These are phyloP conservation scores for Pelargonium cotyledonis DNA, from an alignment of 441 rosid genomes.

Conservation along the genomic window DNA sequence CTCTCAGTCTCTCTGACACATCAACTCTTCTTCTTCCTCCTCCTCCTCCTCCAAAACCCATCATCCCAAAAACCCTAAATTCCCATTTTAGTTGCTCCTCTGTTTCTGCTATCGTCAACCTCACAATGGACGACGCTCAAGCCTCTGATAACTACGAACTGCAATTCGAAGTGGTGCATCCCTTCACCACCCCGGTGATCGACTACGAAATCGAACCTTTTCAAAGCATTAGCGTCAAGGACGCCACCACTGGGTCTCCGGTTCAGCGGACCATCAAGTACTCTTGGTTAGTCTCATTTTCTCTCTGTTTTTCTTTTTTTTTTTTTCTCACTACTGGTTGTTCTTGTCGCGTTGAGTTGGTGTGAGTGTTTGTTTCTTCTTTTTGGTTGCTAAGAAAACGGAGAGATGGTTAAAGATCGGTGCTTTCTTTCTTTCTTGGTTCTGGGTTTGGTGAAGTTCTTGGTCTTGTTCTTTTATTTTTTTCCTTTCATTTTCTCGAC, in stretches of 20 bases:
- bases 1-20: background rate
- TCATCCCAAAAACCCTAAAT: background rate
- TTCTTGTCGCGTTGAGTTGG: background rate
- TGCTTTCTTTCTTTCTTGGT: background rate
- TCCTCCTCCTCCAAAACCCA: background rate
- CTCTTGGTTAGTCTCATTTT: constrained; percentile 10
- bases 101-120: background rate
- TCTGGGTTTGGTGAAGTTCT: background rate
- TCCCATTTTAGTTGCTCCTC: background rate
- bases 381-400: background rate
- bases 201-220: constrained; percentile 1
- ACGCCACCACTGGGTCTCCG: background rate
- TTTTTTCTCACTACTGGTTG: background rate
- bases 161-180: background rate
- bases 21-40: background rate
- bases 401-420: constrained; percentile 2
- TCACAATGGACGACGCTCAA: constrained; percentile 2
- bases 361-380: background rate
- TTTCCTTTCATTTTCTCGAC: background rate
- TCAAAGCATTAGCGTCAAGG: too few species aligned
- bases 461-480: background rate
- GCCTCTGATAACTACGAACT: background rate
- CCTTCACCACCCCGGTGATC: constrained; percentile 9
- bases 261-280: constrained; percentile 1
- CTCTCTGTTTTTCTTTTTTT: background rate